These are phyloP conservation scores for Backusella luteola DNA, from an alignment of 192 early-diverging fungal species.

Conservation along the genomic window DNA sequence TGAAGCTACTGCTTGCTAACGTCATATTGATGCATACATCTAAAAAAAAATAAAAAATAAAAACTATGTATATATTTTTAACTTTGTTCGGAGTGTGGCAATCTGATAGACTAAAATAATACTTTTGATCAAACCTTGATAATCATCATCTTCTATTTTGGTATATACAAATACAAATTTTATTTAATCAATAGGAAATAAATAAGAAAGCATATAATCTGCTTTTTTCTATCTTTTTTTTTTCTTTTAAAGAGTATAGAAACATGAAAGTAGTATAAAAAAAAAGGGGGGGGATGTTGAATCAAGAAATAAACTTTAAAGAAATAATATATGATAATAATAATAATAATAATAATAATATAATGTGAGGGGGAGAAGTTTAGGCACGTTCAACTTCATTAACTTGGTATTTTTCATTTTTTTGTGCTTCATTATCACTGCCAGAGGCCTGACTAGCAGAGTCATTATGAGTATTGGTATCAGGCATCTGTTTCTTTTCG, in stretches of 20 bases:
- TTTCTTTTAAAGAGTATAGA: neutral
- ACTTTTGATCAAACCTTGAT: neutral
- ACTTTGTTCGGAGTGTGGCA: too few species aligned
- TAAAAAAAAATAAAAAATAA: too few species aligned
- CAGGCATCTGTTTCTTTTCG: neutral
- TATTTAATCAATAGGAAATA: neutral
- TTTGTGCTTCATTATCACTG: neutral
- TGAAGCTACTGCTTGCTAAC: too few species aligned
- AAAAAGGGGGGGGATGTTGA: neutral
- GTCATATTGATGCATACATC: too few species aligned
- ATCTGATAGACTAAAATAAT: too few species aligned
- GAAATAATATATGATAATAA: neutral
- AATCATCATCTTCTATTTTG: neutral
- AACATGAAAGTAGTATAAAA: neutral
- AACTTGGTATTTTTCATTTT: slow-evolving; percentile 5
- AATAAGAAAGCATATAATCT: neutral
- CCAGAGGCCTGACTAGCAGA: neutral
- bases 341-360: neutral
- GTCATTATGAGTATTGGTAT: neutral
- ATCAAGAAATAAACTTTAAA: neutral
- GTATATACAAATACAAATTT: slow-evolving; percentile 11
- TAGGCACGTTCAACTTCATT: slow-evolving; percentile 5
- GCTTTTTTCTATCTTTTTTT: neutral
- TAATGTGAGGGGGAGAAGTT: neutral
- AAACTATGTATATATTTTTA: too few species aligned